phyloP scores from a whole-genome alignment of 2,329 filamentous ascomycete genomes.

The Phialocephala sp. region DNA sequence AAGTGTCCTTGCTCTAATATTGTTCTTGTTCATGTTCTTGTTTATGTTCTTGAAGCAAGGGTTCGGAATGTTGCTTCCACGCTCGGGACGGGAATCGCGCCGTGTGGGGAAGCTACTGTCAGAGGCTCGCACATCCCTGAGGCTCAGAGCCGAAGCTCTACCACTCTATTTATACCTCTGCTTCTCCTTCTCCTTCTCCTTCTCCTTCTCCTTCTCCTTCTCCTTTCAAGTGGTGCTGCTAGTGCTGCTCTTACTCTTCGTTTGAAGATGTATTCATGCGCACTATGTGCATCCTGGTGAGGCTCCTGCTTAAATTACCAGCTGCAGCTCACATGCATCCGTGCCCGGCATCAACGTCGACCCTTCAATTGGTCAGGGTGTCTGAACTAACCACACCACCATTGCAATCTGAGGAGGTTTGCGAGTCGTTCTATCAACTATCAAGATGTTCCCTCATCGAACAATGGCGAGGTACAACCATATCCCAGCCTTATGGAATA shows the following conservation, averaged over 20 bases:
- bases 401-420: neutral
- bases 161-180: neutral
- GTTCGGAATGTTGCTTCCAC: neutral
- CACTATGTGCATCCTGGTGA: neutral
- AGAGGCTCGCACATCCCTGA: too few species aligned
- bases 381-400: neutral
- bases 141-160: neutral
- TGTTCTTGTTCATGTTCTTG: too few species aligned
- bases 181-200: too few species aligned
- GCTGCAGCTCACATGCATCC: neutral
- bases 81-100: neutral
- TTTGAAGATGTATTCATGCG: neutral
- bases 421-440: constrained; percentile 29
- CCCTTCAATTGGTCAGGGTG: neutral
- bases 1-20: too few species aligned
- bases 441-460: constrained; percentile 30
- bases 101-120: neutral
- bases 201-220: too few species aligned
- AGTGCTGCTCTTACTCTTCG: neutral
- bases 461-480: constrained; percentile 34
- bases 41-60: neutral
- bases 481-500: neutral
- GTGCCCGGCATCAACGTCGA: neutral
- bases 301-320: neutral
- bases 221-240: too few species aligned